Evolutionary conservation across 331 rosid species (phyloP).

Genomic region (Quercus tomentella): DNA sequence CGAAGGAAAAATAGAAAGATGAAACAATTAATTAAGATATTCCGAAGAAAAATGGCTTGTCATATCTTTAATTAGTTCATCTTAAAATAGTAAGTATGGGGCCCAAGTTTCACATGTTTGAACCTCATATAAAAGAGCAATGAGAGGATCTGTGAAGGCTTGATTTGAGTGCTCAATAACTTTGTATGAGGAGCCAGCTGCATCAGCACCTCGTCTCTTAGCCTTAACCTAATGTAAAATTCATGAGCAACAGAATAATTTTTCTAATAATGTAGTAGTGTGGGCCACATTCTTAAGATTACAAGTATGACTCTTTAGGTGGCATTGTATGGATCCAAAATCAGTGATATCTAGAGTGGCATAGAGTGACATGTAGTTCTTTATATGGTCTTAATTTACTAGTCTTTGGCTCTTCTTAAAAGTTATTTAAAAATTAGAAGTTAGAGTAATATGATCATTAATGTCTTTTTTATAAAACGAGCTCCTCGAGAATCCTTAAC

Average conservation of each 20-base stretch:
- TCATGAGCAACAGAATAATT: not conserved
- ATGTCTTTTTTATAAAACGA: not conserved
- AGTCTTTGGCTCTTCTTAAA: not conserved
- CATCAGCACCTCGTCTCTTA: not conserved
- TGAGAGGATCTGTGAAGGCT: not conserved
- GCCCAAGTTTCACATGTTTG: not conserved
- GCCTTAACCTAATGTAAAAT: not conserved
- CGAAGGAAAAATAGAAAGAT: not conserved
- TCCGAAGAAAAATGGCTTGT: not conserved
- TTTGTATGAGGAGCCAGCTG: not conserved
- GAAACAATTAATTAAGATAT: not conserved
- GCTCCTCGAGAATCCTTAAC: not conserved
- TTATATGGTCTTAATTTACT: not conserved
- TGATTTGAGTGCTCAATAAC: not conserved
- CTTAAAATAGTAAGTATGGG: not conserved
- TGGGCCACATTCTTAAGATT: not conserved
- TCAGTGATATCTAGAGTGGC: not conserved
- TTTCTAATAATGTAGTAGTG: not conserved
- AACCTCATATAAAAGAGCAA: not conserved
- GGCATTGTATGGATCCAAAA: not conserved
- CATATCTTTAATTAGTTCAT: not conserved
- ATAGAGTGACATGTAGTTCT: not conserved
- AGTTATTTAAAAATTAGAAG: not conserved
- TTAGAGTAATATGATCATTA: not conserved
- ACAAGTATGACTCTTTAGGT: not conserved